phyloP scores from a whole-genome alignment of 768 basidiomycete genomes.

The Boletus sp. region DNA sequence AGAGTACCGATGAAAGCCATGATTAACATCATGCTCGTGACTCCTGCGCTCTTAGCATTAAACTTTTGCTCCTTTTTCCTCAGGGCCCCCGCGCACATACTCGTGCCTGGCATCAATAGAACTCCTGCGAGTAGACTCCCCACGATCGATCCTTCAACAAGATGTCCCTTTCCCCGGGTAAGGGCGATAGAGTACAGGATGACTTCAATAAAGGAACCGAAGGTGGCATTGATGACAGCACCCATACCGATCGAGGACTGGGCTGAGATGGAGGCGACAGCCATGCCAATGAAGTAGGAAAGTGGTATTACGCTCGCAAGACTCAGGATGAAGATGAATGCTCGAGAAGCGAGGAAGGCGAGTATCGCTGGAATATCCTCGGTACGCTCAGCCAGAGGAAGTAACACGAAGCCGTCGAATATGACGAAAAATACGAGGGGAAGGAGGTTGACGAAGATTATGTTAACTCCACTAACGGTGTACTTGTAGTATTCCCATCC shows the following conservation, averaged over 20 bases:
- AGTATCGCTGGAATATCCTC: constrained; percentile 66
- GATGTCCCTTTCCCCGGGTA: constrained; percentile 83
- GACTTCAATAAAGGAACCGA: constrained; percentile 98
- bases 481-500: constrained; percentile 98
- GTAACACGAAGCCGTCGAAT: constrained; percentile 83
- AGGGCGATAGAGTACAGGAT: constrained; percentile 89
- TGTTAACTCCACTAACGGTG: constrained; percentile 97
- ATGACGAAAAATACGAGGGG: constrained; percentile 95
- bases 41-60: constrained; percentile 98
- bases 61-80: constrained; percentile 94
- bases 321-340: constrained; percentile 78
- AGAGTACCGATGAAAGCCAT: constrained; percentile 99
- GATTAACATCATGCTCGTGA: constrained; percentile 99
- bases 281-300: constrained; percentile 99
- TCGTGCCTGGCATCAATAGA: constrained; percentile 92
- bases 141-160: constrained; percentile 96
- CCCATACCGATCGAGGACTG: constrained; percentile 99
- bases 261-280: constrained; percentile 97
- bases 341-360: constrained; percentile 64
- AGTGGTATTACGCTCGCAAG: constrained; percentile 93
- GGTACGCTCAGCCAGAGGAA: constrained; percentile 63
- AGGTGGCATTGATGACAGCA: constrained; percentile 98
- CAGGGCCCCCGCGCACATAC: constrained; percentile 91
- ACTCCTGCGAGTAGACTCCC: constrained; percentile 95
- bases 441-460: constrained; percentile 93